Evolutionary conservation across 2,329 filamentous ascomycete species (phyloP).

Genomic region (Magnaporthiopsis poae): DNA sequence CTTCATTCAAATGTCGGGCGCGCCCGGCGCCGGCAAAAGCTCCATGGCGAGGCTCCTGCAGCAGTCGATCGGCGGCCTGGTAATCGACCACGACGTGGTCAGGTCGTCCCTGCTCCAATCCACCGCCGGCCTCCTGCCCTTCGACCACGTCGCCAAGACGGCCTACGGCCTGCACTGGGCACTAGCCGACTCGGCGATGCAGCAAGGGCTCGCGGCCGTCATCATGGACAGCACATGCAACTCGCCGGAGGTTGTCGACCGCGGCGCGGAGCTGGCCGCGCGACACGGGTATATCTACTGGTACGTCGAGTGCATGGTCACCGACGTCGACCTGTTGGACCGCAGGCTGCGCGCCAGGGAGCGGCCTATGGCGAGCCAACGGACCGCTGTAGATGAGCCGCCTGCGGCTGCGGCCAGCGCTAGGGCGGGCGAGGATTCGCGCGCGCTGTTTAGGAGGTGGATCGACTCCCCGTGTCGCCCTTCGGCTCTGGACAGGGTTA

Average conservation of each 20-base stretch:
- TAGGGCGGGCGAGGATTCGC: conserved; percentile 11
- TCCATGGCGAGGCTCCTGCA: conserved; percentile 23
- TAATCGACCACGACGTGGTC: conserved; percentile 29
- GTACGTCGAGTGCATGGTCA: conserved; percentile 25
- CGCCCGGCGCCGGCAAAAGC: conserved; percentile 30
- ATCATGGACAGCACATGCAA: conserved; percentile 30
- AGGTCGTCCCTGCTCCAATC: conserved; percentile 23
- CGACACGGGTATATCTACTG: conserved; percentile 14
- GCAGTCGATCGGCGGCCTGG: conserved; percentile 18
- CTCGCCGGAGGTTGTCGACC: conserved; percentile 21
- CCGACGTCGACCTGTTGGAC: conserved; percentile 22
- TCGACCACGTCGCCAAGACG: conserved; percentile 21
- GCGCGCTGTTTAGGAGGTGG: conserved; percentile 20
- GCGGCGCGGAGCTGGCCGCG: conserved; percentile 20
- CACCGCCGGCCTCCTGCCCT: conserved; percentile 14
- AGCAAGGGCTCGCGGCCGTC: conserved; percentile 22
- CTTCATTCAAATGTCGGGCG: conserved; percentile 28
- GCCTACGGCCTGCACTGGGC: conserved; percentile 27
- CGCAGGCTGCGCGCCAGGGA: conserved; percentile 17
- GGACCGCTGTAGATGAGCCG: conserved; percentile 18
- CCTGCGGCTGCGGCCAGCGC: conserved; percentile 14
- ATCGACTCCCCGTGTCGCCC: conserved; percentile 23
- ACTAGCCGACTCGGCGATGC: conserved; percentile 24
- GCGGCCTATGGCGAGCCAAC: conserved; percentile 21
- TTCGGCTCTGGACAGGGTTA: conserved; percentile 9